A percentile compares a stretch with the other conserved stretches of the same genome.
Conservation (phyloP, 352 stramenopile genomes). For the Phytophthora pinifolia region DNA sequence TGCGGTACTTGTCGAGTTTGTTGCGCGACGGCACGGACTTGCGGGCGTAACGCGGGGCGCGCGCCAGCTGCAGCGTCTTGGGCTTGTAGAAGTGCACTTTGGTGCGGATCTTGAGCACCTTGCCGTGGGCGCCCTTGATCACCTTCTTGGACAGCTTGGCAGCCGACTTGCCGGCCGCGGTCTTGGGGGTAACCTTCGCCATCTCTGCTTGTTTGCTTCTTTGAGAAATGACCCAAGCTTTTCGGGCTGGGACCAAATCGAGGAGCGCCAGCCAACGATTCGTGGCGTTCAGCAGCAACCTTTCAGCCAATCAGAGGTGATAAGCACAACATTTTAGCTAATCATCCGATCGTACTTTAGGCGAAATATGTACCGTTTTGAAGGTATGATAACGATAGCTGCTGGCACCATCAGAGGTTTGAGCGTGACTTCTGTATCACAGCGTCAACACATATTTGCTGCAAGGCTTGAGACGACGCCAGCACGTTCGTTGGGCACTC, state of each 20-base stretch:
- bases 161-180: slow-evolving; percentile 90
- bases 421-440: slow-evolving; percentile 8
- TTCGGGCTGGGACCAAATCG: not conserved
- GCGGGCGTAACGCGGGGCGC: slow-evolving; percentile 96
- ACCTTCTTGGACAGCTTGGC: slow-evolving; percentile 93
- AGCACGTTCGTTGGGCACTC: slow-evolving; percentile 6
- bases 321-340: not conserved
- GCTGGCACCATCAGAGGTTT: slow-evolving; percentile 9
- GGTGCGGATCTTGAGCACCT: slow-evolving; percentile 98
- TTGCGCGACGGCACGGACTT: slow-evolving; percentile 93
- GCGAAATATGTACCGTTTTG: not conserved
- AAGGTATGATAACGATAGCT: no score
- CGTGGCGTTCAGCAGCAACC: not conserved
- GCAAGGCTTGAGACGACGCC: slow-evolving; percentile 14
- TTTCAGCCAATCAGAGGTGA: slow-evolving; percentile 24
- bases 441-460: slow-evolving; percentile 1
- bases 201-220: slow-evolving; percentile 65
- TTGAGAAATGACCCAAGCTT: slow-evolving; percentile 35
- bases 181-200: slow-evolving; percentile 81
- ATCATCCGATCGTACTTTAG: slow-evolving; percentile 13
- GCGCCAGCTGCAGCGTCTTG: slow-evolving; percentile 95
- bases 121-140: slow-evolving; percentile 96
- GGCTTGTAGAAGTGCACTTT: slow-evolving; percentile 99
- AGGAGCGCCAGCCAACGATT: slow-evolving; percentile 37
- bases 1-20: slow-evolving; percentile 98